phyloP scores from a whole-genome alignment of 2,329 filamentous ascomycete genomes.

The Beauveria medogensis region DNA sequence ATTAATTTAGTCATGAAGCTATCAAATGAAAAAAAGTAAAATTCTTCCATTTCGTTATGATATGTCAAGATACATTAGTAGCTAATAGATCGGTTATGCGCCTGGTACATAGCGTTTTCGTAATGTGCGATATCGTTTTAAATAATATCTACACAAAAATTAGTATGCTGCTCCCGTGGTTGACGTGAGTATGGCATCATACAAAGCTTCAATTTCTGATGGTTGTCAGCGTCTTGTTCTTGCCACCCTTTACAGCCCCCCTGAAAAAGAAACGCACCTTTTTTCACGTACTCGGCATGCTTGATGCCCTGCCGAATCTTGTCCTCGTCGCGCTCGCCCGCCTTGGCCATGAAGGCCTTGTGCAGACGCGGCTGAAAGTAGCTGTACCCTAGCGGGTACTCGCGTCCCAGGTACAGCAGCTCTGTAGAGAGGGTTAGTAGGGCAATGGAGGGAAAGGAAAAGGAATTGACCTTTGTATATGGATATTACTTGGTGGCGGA shows the following conservation, averaged over 20 bases:
- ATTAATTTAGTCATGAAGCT: not conserved
- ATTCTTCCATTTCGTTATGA: not conserved
- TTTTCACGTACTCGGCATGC: constrained; percentile 81
- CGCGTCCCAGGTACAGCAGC: constrained; percentile 72
- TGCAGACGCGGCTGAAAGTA: constrained; percentile 80
- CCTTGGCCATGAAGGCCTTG: constrained; percentile 74
- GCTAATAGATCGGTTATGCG: constrained; percentile 16
- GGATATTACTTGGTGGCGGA: constrained; percentile 71
- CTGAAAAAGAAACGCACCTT: constrained; percentile 47
- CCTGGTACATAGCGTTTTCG: constrained; percentile 65
- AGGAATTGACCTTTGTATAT: constrained; percentile 70
- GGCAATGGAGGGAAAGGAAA: not conserved
- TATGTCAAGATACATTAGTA: not conserved
- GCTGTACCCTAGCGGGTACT: constrained; percentile 74
- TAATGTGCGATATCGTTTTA: constrained; percentile 82
- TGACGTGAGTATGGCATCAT: constrained; percentile 34
- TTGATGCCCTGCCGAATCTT: constrained; percentile 70
- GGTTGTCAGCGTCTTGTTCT: not conserved
- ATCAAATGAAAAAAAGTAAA: not conserved
- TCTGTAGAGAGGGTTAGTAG: constrained; percentile 42
- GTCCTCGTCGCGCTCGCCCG: constrained; percentile 59
- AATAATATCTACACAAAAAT: constrained; percentile 61
- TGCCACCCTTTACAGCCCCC: not conserved
- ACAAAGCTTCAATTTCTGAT: constrained; percentile 85
- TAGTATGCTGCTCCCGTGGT: not conserved